Base-by-base conservation (phyloP, 495 filamentous ascomycete genomes). In the Schizothecium vesticola region DNA sequence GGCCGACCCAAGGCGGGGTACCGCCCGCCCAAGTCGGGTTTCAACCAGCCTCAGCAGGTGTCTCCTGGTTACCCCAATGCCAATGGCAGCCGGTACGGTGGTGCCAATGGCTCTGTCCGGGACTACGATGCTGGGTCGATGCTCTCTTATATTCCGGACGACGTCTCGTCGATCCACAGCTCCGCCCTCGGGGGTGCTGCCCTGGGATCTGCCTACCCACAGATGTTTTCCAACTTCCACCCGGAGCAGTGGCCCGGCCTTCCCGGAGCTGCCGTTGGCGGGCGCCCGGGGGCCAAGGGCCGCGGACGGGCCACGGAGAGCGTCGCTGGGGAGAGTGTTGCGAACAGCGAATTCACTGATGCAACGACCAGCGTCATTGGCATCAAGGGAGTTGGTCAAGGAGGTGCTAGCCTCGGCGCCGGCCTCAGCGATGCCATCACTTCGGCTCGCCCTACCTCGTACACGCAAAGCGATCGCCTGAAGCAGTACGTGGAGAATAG, bases 101-200 rank as follows among this genome's bases (percentile, higher is more conserved):
- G 78, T 7, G 76, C 79, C 61, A 86, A 85, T 70, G 87, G 86
- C 22, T 71, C 79, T 12, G 74, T 83, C 51, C 87, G 90, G 22
- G 93, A 97, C 65, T 94, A 91, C 71, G 94, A 97, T 71, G 88
- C 90, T 33, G 91, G 92, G 23, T 97, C 93, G 24, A 89, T 97
- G 71, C 84, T 97, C 70, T 84, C 82, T n/a, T 98, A 96, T 73
- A 97, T 99, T 65, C 93, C 95, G 0, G 95, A 99, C 74, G 95
- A 99, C 78, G 92, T 97, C 24, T 97, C 94, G 28, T 97, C 93
- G 1, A 90, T 98, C 43, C 93, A 99, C 76, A 94, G 94, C 56
- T 96, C 92, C 23, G 91, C 94, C 11, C 84, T 97, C 33, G 92
- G 92, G 36, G 93, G 93, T 56, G 91, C 92, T 56, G 90, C 89